Percentiles rank a stretch among this genome's conserved stretches.
phyloP scores from a whole-genome alignment of 2,329 filamentous ascomycete genomes.

The Aspergillus felis region DNA sequence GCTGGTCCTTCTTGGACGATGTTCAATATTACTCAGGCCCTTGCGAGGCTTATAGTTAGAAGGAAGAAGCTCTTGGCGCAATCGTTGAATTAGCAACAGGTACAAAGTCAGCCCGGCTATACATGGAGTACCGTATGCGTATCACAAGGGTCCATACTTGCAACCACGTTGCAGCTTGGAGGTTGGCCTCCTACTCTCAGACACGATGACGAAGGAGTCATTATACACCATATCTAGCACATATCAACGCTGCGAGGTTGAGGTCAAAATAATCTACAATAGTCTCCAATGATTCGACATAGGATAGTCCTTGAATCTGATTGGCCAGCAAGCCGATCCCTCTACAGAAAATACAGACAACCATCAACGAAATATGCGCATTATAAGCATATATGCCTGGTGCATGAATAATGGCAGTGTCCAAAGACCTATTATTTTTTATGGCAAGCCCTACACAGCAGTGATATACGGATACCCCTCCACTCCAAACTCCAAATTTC shows the following conservation, averaged over 20 bases:
- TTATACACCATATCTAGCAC: no score
- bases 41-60: slow-evolving; percentile 1
- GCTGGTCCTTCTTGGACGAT: neutral
- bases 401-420: neutral
- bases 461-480: neutral
- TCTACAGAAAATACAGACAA: neutral
- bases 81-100: no score
- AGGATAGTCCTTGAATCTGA: neutral
- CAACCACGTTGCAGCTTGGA: neutral
- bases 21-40: neutral
- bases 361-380: neutral
- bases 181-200: no score
- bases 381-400: neutral
- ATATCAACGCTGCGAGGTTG: neutral
- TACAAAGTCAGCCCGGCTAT: no score
- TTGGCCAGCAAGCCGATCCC: neutral
- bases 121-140: no score
- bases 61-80: no score
- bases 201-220: no score
- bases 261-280: neutral
- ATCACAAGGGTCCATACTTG: neutral
- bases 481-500: neutral
- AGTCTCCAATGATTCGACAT: neutral
- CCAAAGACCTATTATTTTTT: neutral
- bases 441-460: no score